Percentiles rank a stretch among this genome's conserved stretches.
Conservation (phyloP, 352 stramenopile genomes). For the Globisporangium emineosum region DNA sequence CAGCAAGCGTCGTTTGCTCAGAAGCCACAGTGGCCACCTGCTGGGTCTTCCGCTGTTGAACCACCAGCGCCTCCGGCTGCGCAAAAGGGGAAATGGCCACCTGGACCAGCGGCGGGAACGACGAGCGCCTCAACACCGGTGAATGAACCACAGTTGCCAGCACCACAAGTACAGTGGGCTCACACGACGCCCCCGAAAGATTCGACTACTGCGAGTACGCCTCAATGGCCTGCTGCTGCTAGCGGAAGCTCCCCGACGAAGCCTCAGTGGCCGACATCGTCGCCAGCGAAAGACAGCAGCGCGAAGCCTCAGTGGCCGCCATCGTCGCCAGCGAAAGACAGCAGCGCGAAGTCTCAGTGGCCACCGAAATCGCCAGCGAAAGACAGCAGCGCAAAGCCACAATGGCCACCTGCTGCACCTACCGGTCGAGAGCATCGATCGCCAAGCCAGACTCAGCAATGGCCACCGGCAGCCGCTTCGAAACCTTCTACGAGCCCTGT, state of each 20-base stretch:
- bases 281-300: slow-evolving; percentile 20
- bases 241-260: slow-evolving; percentile 17
- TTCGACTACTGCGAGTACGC: slow-evolving; percentile 30
- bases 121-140: background rate
- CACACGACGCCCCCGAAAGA: slow-evolving; percentile 21
- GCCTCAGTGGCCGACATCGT: slow-evolving; percentile 26
- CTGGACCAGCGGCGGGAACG: background rate
- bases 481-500: slow-evolving; percentile 6
- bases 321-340: slow-evolving; percentile 12
- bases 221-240: slow-evolving; percentile 43
- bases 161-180: slow-evolving; percentile 5
- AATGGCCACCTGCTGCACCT: slow-evolving; percentile 34
- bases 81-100: slow-evolving; percentile 18
- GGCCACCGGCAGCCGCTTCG: slow-evolving; percentile 32
- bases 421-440: slow-evolving; percentile 1
- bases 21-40: slow-evolving; percentile 19
- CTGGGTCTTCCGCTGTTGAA: background rate
- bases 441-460: slow-evolving; percentile 15
- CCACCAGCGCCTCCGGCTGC: background rate
- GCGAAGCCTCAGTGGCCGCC: slow-evolving; percentile 26
- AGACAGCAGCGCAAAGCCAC: slow-evolving; percentile 18
- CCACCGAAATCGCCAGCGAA: slow-evolving; percentile 27
- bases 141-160: background rate
- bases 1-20: slow-evolving; percentile 11
- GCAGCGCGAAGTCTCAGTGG: slow-evolving; percentile 30